Percentiles rank a stretch among this genome's conserved stretches.
These are phyloP conservation scores for Cadophora luteo-olivacea DNA, from an alignment of 2,329 filamentous ascomycete species.

Conservation along the genomic window DNA sequence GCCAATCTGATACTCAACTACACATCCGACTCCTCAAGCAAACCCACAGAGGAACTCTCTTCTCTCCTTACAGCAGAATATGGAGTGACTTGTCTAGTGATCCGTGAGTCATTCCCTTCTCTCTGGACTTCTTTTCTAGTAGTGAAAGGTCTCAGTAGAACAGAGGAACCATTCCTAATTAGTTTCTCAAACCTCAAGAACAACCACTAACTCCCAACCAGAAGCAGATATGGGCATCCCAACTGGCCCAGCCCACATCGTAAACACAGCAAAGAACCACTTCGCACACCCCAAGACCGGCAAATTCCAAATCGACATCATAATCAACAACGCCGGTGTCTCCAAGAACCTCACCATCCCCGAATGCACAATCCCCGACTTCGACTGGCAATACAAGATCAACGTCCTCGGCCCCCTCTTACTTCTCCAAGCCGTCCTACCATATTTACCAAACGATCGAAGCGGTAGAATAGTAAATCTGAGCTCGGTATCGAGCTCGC, in stretches of 20 bases:
- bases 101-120: constrained; percentile 48
- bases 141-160: too few relatives aligned
- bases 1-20: constrained; percentile 69
- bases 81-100: constrained; percentile 63
- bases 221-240: constrained; percentile 73
- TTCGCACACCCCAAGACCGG: constrained; percentile 56
- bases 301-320: constrained; percentile 75
- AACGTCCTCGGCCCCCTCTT: constrained; percentile 85
- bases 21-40: constrained; percentile 65
- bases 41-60: constrained; percentile 60
- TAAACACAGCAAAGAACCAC: constrained; percentile 63
- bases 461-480: constrained; percentile 69
- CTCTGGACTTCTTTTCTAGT: neutral
- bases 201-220: neutral
- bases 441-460: constrained; percentile 73
- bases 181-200: neutral
- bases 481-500: constrained; percentile 61
- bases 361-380: constrained; percentile 69
- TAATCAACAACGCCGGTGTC: constrained; percentile 86
- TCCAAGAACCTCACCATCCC: constrained; percentile 69
- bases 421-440: constrained; percentile 74
- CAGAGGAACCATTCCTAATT: too few relatives aligned
- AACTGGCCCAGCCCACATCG: constrained; percentile 63
- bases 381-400: constrained; percentile 74
- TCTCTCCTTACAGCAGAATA: constrained; percentile 61